Evolutionary conservation across 2,329 filamentous ascomycete genomes (phyloP).

Genomic region (Botrytis galanthina): DNA sequence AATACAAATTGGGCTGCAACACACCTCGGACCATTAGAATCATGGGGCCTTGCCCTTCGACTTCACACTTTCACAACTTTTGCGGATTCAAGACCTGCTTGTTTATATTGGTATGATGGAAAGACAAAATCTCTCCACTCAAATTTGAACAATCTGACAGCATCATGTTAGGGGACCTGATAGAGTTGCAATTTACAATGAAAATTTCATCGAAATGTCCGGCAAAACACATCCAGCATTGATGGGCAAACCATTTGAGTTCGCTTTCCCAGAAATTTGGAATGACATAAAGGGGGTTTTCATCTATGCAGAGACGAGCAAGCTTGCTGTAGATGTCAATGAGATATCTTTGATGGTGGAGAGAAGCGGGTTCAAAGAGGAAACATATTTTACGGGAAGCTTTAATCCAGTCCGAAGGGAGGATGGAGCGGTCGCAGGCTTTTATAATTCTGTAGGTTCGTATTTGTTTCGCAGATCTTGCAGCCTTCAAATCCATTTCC

Average conservation of each 20-base stretch:
- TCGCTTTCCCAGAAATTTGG: constrained; percentile 30
- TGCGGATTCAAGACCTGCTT: constrained; percentile 30
- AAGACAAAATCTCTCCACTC: not conserved
- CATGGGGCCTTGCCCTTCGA: constrained; percentile 28
- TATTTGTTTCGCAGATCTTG: not conserved
- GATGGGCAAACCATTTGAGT: constrained; percentile 28
- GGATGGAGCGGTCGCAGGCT: constrained; percentile 30
- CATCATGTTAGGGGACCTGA: constrained; percentile 28
- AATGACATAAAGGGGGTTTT: constrained; percentile 26
- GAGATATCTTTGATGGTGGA: constrained; percentile 33
- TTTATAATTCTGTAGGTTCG: constrained; percentile 28
- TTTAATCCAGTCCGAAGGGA: constrained; percentile 33
- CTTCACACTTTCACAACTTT: constrained; percentile 30
- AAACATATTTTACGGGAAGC: constrained; percentile 35
- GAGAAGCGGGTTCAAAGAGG: constrained; percentile 30
- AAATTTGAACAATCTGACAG: constrained; percentile 3
- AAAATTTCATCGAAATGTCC: constrained; percentile 30
- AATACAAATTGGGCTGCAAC: constrained; percentile 30
- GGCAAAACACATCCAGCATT: constrained; percentile 31
- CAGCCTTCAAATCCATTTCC: not conserved
- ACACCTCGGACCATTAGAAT: constrained; percentile 26
- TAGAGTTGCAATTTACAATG: constrained; percentile 34
- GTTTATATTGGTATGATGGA: constrained; percentile 30
- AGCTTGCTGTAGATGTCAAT: constrained; percentile 27
- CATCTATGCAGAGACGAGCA: constrained; percentile 25